Base-by-base conservation (phyloP, 2,329 filamentous ascomycete genomes). In the Diplodia seriata region DNA sequence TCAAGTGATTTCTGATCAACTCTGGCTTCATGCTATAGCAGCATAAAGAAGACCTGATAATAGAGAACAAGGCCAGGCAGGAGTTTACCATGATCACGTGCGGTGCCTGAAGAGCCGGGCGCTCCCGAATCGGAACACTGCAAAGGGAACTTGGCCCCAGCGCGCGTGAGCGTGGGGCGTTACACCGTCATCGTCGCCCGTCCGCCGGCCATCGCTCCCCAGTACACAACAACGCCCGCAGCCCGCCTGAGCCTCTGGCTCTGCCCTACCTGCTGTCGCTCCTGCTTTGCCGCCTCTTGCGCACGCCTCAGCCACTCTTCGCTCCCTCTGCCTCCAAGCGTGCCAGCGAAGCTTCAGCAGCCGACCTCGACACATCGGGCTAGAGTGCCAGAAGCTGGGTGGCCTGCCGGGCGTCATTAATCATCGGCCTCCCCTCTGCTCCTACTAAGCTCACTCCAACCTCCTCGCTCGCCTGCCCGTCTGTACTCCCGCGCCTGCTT, bases 301-400 rank as follows among this genome's bases (percentile, higher is more conserved):
- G 33, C 43, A 11, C 31, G 43, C 29, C 47, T 18, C 43, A 29
- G 59, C 31, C 43, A 50, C 57, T 61, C 20, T 33, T 43, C 36
- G 43, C 47, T 49, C 59, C 29, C 38, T 23, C 59, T 31, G 47
- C 59, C 59, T 43, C 59, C 47, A 63, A 26, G 47, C 57, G 29
- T 63, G 59, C 59, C 59, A 63, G 59, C 59, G 47, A 63, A 51
- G 59, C 59, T 51, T 63, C 43, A 62, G 5, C 59, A 36, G 59
- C 59, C 43, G 23, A 31, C 29, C 18, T 50, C 43, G 59, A 63
- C 47, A 63, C 59, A 51, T 63, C 47, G 59, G 59, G 59, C 59
- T 61, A 61, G 57, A 50, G 26, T 50, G 57, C 57, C 57, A 50
- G 57, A 59, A 47, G 56, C 56, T 59, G 56, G 56, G 56, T 59